phyloP scores from a whole-genome alignment of 306 rosid species.

The Senna tora region DNA sequence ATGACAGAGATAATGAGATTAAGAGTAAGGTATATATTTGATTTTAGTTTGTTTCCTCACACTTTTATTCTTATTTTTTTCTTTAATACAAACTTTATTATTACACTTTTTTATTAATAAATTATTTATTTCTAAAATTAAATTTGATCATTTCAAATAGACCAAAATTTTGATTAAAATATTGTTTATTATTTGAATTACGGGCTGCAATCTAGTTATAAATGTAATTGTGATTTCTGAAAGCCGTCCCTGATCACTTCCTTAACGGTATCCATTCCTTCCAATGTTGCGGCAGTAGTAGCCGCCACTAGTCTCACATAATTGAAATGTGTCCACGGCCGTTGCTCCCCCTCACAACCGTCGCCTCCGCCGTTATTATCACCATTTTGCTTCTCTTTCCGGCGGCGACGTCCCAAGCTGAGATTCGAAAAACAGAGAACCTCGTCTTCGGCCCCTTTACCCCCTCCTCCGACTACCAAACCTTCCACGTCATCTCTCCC shows the following conservation, averaged over 20 bases:
- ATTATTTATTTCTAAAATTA: no score
- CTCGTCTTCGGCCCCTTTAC: constrained; percentile 51
- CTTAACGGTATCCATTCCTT: no score
- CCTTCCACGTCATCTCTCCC: neutral
- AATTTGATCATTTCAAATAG: no score
- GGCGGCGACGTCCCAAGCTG: constrained; percentile 27
- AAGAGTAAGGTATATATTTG: no score
- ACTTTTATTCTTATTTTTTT: no score
- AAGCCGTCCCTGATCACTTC: neutral
- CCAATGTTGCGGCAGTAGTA: neutral
- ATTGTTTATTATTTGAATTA: no score
- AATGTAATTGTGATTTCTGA: neutral
- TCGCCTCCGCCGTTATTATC: constrained; percentile 13
- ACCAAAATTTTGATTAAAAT: no score
- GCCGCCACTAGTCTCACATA: neutral
- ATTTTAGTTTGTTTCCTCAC: no score
- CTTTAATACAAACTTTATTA: no score
- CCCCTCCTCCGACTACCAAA: constrained; percentile 12
- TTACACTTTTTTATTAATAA: no score
- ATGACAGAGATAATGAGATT: no score
- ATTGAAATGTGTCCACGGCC: constrained; percentile 7
- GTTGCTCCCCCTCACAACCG: neutral
- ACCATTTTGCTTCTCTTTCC: constrained; percentile 36
- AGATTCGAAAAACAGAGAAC: neutral
- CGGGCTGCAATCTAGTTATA: no score